Base-by-base conservation (phyloP, 2,329 filamentous ascomycete species). In the Fusarium incarnatum region DNA sequence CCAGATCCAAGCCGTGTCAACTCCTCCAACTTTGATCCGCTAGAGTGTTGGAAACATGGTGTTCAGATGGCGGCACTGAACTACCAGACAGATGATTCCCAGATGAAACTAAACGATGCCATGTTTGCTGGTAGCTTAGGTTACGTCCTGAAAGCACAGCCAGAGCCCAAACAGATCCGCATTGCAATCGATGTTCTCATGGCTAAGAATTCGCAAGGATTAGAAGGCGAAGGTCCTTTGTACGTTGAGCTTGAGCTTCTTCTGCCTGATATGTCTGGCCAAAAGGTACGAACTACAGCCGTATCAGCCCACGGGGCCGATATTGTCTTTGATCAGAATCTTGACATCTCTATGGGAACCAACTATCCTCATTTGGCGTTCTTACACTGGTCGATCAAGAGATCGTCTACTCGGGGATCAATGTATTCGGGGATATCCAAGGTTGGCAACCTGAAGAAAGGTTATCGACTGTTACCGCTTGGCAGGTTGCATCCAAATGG, bases 11-110 rank as follows among this genome's bases (percentile, higher is more conserved):
- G 32, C 3, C 49, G 67, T 3, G 54, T 70, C 2, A 67, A 70
- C 23, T 70, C 67, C 2, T 70, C 67, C 3, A 70, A 70, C 7
- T 64, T 70, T 8, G 25, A 62, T 4, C 67, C 67, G 0, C 11
- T 70, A 0, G 23, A 22, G 9, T 70, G 59, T 3, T 70, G 67
- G 67, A 46, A 16, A 15, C n/a, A 67, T 1, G 67, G 67, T 0
- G 53, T 59, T 15, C 67, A 70, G 25, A 70, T 70, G 67, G 53
- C 41, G 2, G 67, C 67, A 3, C n/a, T 70, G 16, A 70, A 70
- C 6, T 70, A 62, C 1, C 67, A 70, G 18, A 70, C 67, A 1
- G 23, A 30, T 3, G 67, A 64, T 8, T 25, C 42, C 2, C 52
- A 57, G 4, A 67, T 53, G 53, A 46, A 20, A 3, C 7, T 70